These are phyloP conservation scores for Penicillium sp. DNA, from an alignment of 2,329 filamentous ascomycete genomes.

Conservation along the genomic window DNA sequence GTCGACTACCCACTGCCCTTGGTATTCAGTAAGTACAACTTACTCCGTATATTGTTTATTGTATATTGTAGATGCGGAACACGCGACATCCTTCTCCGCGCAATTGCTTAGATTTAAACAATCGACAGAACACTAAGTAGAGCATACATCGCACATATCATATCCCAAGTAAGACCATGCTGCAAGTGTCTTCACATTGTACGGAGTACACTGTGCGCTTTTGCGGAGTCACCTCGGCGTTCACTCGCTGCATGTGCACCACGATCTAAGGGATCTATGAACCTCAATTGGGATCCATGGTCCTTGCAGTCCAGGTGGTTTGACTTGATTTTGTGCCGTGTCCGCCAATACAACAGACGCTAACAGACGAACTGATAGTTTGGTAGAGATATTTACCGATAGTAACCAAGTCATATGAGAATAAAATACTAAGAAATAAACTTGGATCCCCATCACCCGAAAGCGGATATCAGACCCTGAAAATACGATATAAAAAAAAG, in stretches of 20 bases:
- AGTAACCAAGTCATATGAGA: no score
- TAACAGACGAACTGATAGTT: neutral
- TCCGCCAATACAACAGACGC: conserved; percentile 4
- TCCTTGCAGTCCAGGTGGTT: conserved; percentile 6
- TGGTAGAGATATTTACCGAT: neutral
- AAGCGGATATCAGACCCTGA: conserved; percentile 19
- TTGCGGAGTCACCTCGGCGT: conserved; percentile 11
- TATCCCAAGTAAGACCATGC: neutral
- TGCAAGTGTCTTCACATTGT: neutral
- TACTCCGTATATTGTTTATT: no score
- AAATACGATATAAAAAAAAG: conserved; percentile 16
- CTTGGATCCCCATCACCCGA: conserved; percentile 9
- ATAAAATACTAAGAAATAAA: conserved; percentile 20
- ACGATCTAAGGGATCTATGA: conserved; percentile 17
- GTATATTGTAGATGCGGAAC: neutral
- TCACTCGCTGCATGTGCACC: conserved; percentile 18
- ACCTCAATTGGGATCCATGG: conserved; percentile 8
- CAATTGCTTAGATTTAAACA: no score
- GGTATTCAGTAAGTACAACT: no score
- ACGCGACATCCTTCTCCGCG: neutral
- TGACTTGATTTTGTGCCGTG: conserved; percentile 9
- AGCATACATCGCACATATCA: neutral
- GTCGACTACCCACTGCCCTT: neutral
- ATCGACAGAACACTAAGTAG: no score
- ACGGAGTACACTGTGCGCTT: neutral